Conservation (phyloP, 805 yeast genomes). For the Lipomyces chichibuensis region DNA sequence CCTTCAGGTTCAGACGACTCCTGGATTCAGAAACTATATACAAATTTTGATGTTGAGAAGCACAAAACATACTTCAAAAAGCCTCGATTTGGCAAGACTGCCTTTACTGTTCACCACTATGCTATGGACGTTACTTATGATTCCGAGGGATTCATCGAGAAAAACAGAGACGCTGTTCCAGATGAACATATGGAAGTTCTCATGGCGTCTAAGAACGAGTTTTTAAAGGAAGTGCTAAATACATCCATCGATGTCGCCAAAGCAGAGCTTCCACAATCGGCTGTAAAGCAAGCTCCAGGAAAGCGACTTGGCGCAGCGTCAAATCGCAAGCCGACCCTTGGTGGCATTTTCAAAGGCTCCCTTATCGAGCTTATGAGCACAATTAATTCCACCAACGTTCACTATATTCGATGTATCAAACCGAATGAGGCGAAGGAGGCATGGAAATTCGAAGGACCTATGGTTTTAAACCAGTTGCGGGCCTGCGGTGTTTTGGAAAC, state of each 20-base stretch:
- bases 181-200: constrained; percentile 91
- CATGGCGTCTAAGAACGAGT: constrained; percentile 65
- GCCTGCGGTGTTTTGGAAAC: constrained; percentile 99
- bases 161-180: constrained; percentile 95
- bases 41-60: constrained; percentile 58
- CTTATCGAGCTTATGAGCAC: constrained; percentile 91
- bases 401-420: constrained; percentile 94
- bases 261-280: constrained; percentile 37
- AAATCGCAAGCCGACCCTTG: constrained; percentile 85
- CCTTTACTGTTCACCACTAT: constrained; percentile 88
- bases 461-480: constrained; percentile 92
- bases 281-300: constrained; percentile 44
- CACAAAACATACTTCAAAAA: constrained; percentile 77
- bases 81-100: constrained; percentile 91
- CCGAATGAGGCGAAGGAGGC: constrained; percentile 94
- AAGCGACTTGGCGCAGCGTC: constrained; percentile 48
- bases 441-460: constrained; percentile 92
- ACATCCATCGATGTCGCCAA: constrained; percentile 49
- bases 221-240: constrained; percentile 65
- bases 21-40: constrained; percentile 89
- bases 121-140: constrained; percentile 94
- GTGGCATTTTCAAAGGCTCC: constrained; percentile 90
- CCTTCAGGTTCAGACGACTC: constrained; percentile 93
- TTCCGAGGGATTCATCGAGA: constrained; percentile 92
- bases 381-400: constrained; percentile 91